Base-by-base conservation (phyloP, 2,329 filamentous ascomycete genomes). In the Trichoderma sp. region DNA sequence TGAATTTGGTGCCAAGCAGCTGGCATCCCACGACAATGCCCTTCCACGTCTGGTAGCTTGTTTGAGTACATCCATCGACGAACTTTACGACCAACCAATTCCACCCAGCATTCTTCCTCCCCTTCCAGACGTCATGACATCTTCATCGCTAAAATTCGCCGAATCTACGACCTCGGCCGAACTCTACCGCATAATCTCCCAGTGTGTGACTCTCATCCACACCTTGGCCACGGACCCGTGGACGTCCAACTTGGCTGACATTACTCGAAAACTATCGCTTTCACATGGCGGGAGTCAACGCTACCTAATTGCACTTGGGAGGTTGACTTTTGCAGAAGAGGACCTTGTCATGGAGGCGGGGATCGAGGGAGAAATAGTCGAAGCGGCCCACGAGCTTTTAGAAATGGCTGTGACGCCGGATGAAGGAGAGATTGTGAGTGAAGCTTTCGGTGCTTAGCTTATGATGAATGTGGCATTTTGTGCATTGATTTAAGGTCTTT, bases 291-390 rank as follows among this genome's bases (percentile, higher is more conserved):
- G 91, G 0, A 88, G 89, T 66, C 94, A 97, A 77, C 94, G 94
- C 67, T 95, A 97, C 77, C 84, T 97, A 1, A 88, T 98, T 11
- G 90, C 90, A 2, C 83, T 99, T 58, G 94, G 93, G 0, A 84
- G 95, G 55, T 83, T 98, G n/a, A 94, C 93, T 0, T 98, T 97
- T 79, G 91, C 90, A 6, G 89, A 90, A 64, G 93, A 97, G 73
- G 92, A 93, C 34, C 81, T 93, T 9, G 87, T 96, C 12, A 85
- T 97, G 32, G 94, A 98, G 80, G 85, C 86, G 1, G 91, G 91
- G 0, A 91, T 97, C 68, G 91, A 92, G 43, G 88, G 91, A 32
- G 93, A 93, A 74, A 93, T 94, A 1, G 88, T 92, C 1, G 93
- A 95, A 74, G 90, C 91, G 80, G 95, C 96, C 4, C 91, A 95